phyloP scores from a whole-genome alignment of 2,329 filamentous ascomycete species.

The Ophiostoma ulmi region DNA sequence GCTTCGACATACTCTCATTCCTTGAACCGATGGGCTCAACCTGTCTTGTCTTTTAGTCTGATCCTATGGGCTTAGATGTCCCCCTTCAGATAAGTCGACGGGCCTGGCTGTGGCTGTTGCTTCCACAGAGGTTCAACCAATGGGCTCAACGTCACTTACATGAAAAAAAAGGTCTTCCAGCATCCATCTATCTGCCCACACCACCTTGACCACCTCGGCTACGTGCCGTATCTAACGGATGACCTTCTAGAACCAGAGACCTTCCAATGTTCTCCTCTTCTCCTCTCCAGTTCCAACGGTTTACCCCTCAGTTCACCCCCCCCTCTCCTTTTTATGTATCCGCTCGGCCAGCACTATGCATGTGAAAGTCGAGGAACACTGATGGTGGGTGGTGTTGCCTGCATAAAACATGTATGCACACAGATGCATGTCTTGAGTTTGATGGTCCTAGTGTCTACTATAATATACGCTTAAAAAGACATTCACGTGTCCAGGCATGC shows the following conservation, averaged over 20 bases:
- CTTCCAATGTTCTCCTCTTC: neutral
- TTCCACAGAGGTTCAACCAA: too few relatives aligned
- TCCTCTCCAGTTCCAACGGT: neutral
- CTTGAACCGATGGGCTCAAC: too few relatives aligned
- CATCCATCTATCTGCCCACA: too few relatives aligned
- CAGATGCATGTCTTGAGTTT: neutral
- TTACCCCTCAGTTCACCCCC: neutral
- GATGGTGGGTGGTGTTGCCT: neutral
- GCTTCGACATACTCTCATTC: too few relatives aligned
- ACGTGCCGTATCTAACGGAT: neutral
- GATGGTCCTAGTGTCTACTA: neutral
- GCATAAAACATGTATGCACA: neutral
- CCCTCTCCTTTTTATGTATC: neutral
- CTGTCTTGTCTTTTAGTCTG: too few relatives aligned
- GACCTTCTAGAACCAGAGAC: neutral
- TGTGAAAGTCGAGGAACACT: constrained; percentile 6
- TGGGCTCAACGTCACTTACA: too few relatives aligned
- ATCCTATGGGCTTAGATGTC: too few relatives aligned
- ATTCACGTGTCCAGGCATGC: neutral
- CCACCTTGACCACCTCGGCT: too few relatives aligned
- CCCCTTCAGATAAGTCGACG: too few relatives aligned
- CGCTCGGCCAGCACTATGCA: neutral
- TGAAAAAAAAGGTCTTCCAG: too few relatives aligned
- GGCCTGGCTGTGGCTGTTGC: too few relatives aligned
- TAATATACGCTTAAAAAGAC: neutral